Evolutionary conservation across 345 rosid genomes (phyloP).

Genomic region (Sonneratia alba): DNA sequence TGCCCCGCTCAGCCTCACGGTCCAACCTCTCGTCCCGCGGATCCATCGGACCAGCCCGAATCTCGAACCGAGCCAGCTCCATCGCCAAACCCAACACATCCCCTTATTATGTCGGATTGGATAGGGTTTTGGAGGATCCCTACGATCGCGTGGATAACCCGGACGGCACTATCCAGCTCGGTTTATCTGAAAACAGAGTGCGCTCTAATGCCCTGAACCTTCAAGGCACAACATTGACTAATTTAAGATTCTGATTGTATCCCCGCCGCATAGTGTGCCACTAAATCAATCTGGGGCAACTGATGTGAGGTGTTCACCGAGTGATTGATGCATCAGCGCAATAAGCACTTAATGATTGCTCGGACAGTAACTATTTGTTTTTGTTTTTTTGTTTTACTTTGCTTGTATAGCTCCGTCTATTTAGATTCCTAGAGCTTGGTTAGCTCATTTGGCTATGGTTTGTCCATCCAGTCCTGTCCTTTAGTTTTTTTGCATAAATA

Average conservation of each 20-base stretch:
- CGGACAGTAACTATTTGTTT: not conserved
- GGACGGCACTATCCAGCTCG: constrained; percentile 74
- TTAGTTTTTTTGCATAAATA: not conserved
- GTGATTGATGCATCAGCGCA: not conserved
- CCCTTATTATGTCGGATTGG: constrained; percentile 60
- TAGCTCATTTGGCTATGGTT: not conserved
- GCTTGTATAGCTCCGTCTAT: not conserved
- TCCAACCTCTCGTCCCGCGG: constrained; percentile 40
- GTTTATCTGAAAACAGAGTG: constrained; percentile 73
- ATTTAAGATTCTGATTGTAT: not conserved
- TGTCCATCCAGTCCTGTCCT: not conserved
- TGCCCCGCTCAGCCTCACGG: constrained; percentile 50
- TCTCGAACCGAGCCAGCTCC: constrained; percentile 45
- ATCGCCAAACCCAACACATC: constrained; percentile 56
- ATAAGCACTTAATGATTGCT: not conserved
- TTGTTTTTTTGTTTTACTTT: not conserved
- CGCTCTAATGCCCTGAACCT: not conserved
- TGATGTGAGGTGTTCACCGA: not conserved
- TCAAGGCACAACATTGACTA: not conserved
- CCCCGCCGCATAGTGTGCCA: not conserved
- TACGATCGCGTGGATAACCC: constrained; percentile 43
- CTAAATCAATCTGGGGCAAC: not conserved
- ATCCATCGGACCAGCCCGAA: constrained; percentile 42
- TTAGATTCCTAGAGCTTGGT: not conserved
- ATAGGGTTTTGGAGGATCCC: constrained; percentile 49